Conservation (phyloP, 1,284 basidiomycete species). For the Irpex sp. region DNA sequence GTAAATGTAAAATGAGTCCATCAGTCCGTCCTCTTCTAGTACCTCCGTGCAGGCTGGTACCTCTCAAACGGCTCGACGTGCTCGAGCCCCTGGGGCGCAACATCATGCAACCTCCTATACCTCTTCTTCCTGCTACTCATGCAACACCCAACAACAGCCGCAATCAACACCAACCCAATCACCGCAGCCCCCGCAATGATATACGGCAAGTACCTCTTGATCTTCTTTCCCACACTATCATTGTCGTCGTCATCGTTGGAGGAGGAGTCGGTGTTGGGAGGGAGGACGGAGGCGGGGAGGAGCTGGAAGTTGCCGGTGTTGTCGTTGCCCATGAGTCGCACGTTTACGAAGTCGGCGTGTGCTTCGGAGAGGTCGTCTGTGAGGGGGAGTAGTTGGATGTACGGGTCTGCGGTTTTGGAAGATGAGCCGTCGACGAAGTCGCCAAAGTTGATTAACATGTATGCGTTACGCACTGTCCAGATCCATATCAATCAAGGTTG, state of each 20-base stretch:
- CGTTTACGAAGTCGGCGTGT: constrained; percentile 50
- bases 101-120: constrained; percentile 28
- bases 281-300: constrained; percentile 37
- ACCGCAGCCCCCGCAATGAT: constrained; percentile 28
- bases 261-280: constrained; percentile 14
- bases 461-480: constrained; percentile 62
- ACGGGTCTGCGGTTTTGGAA: constrained; percentile 39
- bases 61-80: constrained; percentile 27
- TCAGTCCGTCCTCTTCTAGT: constrained; percentile 11
- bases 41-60: constrained; percentile 26
- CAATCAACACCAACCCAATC: constrained; percentile 22
- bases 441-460: constrained; percentile 59
- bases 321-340: constrained; percentile 47
- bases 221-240: constrained; percentile 16
- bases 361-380: constrained; percentile 35
- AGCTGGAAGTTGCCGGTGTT: constrained; percentile 43
- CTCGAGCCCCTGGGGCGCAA: constrained; percentile 25
- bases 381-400: constrained; percentile 56
- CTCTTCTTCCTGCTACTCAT: constrained; percentile 30
- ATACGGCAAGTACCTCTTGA: constrained; percentile 28
- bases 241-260: constrained; percentile 10
- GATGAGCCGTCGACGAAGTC: constrained; percentile 44
- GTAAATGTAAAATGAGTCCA: too few species aligned
- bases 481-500: not conserved
- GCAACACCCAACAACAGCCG: constrained; percentile 24